Conservation (phyloP, 495 filamentous ascomycete genomes). For the Penicillium canariense region DNA sequence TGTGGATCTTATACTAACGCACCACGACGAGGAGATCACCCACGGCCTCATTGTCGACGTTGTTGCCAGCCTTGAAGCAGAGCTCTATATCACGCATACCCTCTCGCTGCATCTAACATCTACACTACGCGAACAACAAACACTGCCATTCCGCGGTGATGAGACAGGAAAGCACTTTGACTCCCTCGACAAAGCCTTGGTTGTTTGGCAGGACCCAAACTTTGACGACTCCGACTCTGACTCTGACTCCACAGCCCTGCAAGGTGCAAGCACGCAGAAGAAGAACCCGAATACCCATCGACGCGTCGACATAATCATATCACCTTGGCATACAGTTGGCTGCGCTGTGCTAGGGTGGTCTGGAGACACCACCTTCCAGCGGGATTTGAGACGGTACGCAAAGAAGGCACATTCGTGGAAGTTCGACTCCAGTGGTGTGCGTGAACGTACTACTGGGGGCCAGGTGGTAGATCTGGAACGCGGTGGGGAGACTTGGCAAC, state of each 20-base stretch:
- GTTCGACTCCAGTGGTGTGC: conserved; percentile 87
- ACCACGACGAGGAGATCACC: conserved; percentile 68
- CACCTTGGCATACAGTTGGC: conserved; percentile 82
- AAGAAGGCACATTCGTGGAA: conserved; percentile 73
- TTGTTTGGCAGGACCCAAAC: conserved; percentile 86
- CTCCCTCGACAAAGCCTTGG: conserved; percentile 82
- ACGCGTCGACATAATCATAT: conserved; percentile 90
- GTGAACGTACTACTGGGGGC: conserved; percentile 60
- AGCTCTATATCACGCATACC: conserved; percentile 77
- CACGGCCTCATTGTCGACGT: conserved; percentile 63
- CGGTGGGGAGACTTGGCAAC: conserved; percentile 55
- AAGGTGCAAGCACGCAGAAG: conserved; percentile 1
- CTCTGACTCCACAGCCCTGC: neutral
- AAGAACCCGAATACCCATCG: conserved; percentile 70
- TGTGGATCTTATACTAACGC: conserved; percentile 82
- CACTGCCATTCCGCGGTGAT: conserved; percentile 53
- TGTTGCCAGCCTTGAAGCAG: conserved; percentile 64
- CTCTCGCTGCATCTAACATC: conserved; percentile 64
- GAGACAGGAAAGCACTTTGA: conserved; percentile 57
- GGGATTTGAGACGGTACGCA: conserved; percentile 78
- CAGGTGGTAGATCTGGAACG: conserved; percentile 64
- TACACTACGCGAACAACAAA: conserved; percentile 67
- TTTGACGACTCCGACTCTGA: conserved; percentile 24
- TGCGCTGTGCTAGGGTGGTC: conserved; percentile 89
- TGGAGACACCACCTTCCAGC: conserved; percentile 82